These are phyloP conservation scores for Sporopachydermia lactativora DNA, from an alignment of 805 yeast species.

Conservation along the genomic window DNA sequence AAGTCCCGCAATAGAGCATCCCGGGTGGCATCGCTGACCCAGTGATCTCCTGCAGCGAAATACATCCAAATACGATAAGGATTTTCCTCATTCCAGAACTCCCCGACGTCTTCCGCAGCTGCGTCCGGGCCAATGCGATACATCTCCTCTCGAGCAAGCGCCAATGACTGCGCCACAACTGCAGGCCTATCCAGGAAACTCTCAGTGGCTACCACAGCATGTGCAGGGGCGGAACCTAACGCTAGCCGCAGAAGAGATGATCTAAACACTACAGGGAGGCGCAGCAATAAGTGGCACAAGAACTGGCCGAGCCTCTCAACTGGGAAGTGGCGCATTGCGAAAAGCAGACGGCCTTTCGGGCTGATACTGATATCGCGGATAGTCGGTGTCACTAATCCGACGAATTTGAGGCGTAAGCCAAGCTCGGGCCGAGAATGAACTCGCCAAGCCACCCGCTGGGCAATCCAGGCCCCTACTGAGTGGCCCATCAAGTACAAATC, in stretches of 20 bases:
- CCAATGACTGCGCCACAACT: conserved; percentile 39
- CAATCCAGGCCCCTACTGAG: conserved; percentile 56
- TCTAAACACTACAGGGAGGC: conserved; percentile 15
- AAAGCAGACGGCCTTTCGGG: conserved; percentile 29
- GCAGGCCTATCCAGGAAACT: conserved; percentile 26
- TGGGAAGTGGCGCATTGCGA: no score
- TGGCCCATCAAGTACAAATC: conserved; percentile 45
- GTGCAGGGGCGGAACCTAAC: conserved; percentile 18
- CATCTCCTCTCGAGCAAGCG: conserved; percentile 50
- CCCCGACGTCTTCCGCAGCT: conserved; percentile 18
- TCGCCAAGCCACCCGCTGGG: conserved; percentile 34
- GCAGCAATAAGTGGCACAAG: conserved; percentile 14
- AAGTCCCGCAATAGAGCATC: conserved; percentile 26
- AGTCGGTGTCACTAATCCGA: conserved; percentile 61
- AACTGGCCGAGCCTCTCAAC: conserved; percentile 17
- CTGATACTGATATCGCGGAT: conserved; percentile 42
- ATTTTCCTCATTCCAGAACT: conserved; percentile 33
- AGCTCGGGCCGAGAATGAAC: conserved; percentile 10
- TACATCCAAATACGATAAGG: conserved; percentile 34
- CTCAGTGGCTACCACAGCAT: conserved; percentile 28
- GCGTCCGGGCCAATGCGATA: conserved; percentile 29
- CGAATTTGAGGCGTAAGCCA: conserved; percentile 23
- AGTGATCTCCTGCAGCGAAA: conserved; percentile 47
- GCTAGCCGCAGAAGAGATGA: conserved; percentile 14
- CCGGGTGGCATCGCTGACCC: conserved; percentile 46